phyloP scores from a whole-genome alignment of 2,329 filamentous ascomycete genomes.

The Ophiostoma sp. region DNA sequence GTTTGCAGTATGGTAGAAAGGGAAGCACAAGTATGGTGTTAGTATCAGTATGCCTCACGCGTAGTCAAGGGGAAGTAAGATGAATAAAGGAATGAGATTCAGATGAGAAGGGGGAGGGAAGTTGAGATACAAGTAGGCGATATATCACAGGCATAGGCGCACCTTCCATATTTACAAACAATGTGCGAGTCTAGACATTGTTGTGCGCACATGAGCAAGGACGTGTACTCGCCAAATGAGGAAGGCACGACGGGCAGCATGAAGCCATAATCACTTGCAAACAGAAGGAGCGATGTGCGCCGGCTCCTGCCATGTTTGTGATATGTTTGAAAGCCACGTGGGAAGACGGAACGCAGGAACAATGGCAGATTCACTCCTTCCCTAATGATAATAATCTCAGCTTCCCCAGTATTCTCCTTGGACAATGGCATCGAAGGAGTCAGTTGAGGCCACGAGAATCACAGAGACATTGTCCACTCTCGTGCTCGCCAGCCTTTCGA shows the following conservation, averaged over 20 bases:
- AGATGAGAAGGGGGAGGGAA: not conserved
- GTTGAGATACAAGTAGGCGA: too few species aligned
- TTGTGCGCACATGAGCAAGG: not conserved
- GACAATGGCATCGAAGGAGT: not conserved
- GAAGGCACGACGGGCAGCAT: conserved; percentile 3
- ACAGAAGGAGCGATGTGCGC: not conserved
- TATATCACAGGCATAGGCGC: not conserved
- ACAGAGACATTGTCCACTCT: not conserved
- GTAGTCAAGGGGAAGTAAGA: too few species aligned
- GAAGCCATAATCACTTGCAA: not conserved
- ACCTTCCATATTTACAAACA: not conserved
- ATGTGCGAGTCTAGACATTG: not conserved
- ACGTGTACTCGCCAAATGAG: not conserved
- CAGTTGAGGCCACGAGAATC: not conserved
- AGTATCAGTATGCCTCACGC: not conserved
- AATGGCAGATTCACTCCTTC: not conserved
- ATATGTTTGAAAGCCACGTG: not conserved
- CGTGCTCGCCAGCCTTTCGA: too few species aligned
- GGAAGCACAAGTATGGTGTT: not conserved
- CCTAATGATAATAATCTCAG: too few species aligned
- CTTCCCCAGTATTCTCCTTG: not conserved
- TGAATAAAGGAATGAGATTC: not conserved
- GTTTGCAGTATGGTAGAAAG: not conserved
- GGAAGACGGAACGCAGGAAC: not conserved
- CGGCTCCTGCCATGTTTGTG: not conserved